Evolutionary conservation across 495 filamentous ascomycete species (phyloP).

Genomic region (Penicillium steckii): DNA sequence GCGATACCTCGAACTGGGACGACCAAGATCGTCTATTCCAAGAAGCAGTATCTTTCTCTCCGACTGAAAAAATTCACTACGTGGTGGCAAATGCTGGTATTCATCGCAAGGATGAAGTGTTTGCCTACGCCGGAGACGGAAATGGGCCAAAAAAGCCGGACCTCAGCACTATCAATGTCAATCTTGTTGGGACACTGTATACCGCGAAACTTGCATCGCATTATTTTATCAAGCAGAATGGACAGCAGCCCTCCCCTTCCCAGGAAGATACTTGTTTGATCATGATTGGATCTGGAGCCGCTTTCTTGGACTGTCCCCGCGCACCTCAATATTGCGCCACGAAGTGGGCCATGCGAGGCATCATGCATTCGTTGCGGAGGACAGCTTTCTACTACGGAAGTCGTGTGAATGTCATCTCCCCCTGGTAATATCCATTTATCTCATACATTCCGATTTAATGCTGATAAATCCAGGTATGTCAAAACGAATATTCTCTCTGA

Average conservation of each 20-base stretch:
- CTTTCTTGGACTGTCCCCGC: constrained; percentile 24
- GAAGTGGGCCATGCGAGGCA: constrained; percentile 32
- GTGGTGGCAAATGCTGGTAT: constrained; percentile 47
- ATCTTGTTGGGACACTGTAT: constrained; percentile 40
- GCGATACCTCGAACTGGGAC: constrained; percentile 23
- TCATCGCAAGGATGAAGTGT: constrained; percentile 40
- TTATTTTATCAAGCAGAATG: constrained; percentile 33
- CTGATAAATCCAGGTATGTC: constrained; percentile 15
- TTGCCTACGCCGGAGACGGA: constrained; percentile 20
- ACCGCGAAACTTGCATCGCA: constrained; percentile 44
- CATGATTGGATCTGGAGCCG: constrained; percentile 28
- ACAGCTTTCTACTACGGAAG: constrained; percentile 21
- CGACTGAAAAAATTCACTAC: constrained; percentile 39
- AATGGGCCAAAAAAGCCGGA: constrained; percentile 32
- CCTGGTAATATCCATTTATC: constrained; percentile 11
- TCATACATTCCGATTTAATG: background rate
- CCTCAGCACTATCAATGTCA: constrained; percentile 40
- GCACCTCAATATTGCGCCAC: constrained; percentile 23
- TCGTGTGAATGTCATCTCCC: constrained; percentile 21
- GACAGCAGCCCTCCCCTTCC: background rate
- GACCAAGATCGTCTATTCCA: constrained; percentile 39
- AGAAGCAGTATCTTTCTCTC: constrained; percentile 28
- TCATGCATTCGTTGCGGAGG: constrained; percentile 25
- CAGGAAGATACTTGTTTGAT: constrained; percentile 25
- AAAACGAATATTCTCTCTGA: constrained; percentile 23